Evolutionary conservation across 2,329 filamentous ascomycete genomes (phyloP), one percentile per base, ranked within the genome.

Genomic region (Trichoderma endophyticum): DNA sequence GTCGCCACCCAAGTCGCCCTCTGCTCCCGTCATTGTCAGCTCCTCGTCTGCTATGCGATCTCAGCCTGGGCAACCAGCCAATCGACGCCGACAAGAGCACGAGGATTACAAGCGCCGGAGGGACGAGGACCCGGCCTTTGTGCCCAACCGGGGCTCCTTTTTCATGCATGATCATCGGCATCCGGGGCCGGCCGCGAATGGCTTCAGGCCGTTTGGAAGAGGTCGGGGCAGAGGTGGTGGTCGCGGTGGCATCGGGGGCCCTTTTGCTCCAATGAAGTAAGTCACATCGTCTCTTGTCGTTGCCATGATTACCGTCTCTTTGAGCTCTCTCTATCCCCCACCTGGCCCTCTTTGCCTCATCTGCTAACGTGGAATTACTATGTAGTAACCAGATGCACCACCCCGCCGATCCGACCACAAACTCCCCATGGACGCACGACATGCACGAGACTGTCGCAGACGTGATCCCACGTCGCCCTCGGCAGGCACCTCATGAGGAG

Each of bases 131-230:
- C 95, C 95, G 43, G 91, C 95, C 12, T 97, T 97, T 82, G 95
- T 98, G 70, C 95, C 96, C 69, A 98, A 97, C 78, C 88, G 95
- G 75, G 96, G 96, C 72, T 92, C 93, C 74, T 98, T 98, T 85
- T 98, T 98, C 84, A 94, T 98, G 89, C 95, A 98, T 81, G 96
- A 98, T 80, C 93, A 96, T 78, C 89, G 94, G 74, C 91, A 93
- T 76, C 89, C 92, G 71, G 92, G 92, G n/a, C 88, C 91, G 59
- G 89, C 90, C 75, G 88, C 91, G 68, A 95, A 95, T 81, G 92
- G 92, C 68, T 94, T 95, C 81, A 87, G 92, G 71, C 89, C 91
- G 14, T 92, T 91, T 80, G 88, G 88, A 36, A 87, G 91, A 81
- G 91, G 89, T 75, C 85, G 89, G 81, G 93, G 90, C 64, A 83